These are phyloP conservation scores for Alternaria sp. DNA, from an alignment of 2,329 filamentous ascomycete species.

Conservation along the genomic window DNA sequence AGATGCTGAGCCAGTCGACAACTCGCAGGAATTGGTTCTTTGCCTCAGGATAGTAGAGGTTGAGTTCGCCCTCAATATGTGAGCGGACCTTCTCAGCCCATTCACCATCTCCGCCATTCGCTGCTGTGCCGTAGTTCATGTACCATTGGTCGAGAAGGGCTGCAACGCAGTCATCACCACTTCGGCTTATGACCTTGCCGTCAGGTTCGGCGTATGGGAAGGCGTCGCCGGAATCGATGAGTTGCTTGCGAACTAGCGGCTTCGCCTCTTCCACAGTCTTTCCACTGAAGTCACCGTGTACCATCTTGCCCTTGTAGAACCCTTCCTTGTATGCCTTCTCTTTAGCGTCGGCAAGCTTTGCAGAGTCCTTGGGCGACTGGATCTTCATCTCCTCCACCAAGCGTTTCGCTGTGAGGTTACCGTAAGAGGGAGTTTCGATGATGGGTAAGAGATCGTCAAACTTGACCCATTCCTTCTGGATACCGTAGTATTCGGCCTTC, in stretches of 20 bases:
- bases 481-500: constrained; percentile 92
- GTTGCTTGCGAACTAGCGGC: constrained; percentile 78
- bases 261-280: constrained; percentile 87
- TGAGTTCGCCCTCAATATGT: constrained; percentile 65
- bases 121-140: constrained; percentile 80
- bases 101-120: constrained; percentile 71
- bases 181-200: constrained; percentile 83
- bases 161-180: constrained; percentile 91
- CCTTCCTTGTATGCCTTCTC: constrained; percentile 97
- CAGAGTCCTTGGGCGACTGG: constrained; percentile 91
- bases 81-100: constrained; percentile 75
- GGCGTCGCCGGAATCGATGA: constrained; percentile 79
- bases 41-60: constrained; percentile 74
- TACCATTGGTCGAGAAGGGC: constrained; percentile 98
- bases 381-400: constrained; percentile 96
- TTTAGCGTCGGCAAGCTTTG: constrained; percentile 91
- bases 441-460: constrained; percentile 83
- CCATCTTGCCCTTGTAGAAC: constrained; percentile 93
- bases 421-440: constrained; percentile 78
- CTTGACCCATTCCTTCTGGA: constrained; percentile 96
- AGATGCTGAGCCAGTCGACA: constrained; percentile 82
- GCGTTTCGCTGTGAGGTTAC: constrained; percentile 81
- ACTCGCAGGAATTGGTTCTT: constrained; percentile 77
- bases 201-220: constrained; percentile 96
- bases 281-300: constrained; percentile 86